phyloP scores from a whole-genome alignment of 164 flowering plant genomes.

The Tinospora cordifolia region DNA sequence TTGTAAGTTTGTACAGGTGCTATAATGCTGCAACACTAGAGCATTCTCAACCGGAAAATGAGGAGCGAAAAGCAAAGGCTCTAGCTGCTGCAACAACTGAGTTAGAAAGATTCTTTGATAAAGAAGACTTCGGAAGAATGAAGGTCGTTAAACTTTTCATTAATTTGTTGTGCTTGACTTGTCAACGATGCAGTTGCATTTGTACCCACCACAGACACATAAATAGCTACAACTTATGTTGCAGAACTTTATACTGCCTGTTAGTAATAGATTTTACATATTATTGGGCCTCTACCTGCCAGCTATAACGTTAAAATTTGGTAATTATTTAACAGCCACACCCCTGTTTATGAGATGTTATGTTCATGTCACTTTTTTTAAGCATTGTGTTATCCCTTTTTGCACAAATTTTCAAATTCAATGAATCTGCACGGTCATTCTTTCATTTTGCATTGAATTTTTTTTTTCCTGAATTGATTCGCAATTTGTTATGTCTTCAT shows the following conservation, averaged over 20 bases:
- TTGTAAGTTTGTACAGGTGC: conserved; percentile 30
- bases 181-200: background rate
- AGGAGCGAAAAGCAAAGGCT: conserved; percentile 59
- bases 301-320: background rate
- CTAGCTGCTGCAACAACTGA: conserved; percentile 84
- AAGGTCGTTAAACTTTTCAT: conserved; percentile 40
- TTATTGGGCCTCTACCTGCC: background rate
- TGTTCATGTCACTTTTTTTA: too few relatives aligned
- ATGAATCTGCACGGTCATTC: background rate
- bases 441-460: background rate
- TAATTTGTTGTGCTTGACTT: background rate
- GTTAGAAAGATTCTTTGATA: conserved; percentile 75
- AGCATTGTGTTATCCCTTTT: background rate
- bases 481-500: background rate
- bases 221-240: too few relatives aligned
- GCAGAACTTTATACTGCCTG: too few relatives aligned
- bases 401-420: background rate
- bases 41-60: conserved; percentile 59
- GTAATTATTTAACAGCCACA: too few relatives aligned
- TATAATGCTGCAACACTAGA: conserved; percentile 79
- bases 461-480: background rate
- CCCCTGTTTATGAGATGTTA: background rate
- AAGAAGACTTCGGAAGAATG: conserved; percentile 79
- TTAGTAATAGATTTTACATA: too few relatives aligned
- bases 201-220: background rate